Base-by-base conservation (phyloP, 2,329 filamentous ascomycete genomes). In the Emericellopsis cladophorae region DNA sequence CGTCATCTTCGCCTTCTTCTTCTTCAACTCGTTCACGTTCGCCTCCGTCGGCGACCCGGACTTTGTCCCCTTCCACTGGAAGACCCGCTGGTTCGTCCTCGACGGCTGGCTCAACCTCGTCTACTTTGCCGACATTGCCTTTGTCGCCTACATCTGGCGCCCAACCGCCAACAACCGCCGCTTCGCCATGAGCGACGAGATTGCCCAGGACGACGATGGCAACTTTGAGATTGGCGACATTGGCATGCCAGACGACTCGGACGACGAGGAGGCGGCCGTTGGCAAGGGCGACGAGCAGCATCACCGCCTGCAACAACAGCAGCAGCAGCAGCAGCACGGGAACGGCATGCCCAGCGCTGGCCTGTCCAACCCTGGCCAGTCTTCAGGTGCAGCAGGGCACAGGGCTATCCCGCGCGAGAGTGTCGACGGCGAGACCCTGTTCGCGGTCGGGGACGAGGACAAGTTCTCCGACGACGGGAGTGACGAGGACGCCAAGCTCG, bases 181-280 rank as follows among this genome's bases (percentile, higher is more conserved):
- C 43, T 98, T 98, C 54, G 92, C 92, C 46, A 98, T 98, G 92
- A 94, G 86, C 65, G 92, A 98, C 55, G 92, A 98, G 76, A 82
- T 98, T 55, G 90, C 92, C 3, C 92, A 96, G 74, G 92, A 98
- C 53, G 92, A 98, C 51, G 90, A 96, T 55, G 92, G 92, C 31
- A 76, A 70, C 36, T 98, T 98, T 58, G 92, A 96, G 57, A 93
- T 98, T 57, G 84, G 84, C 38, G 92, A 92, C 42, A 83, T 98
- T 46, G 87, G 86, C 40, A 84, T 86, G 39, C 74, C 75, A 4
- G 79, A 79, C 40, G 74, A 79, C 46, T 77, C 71, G 39, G 72
- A 76, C 42, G 65, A 76, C 16, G 75, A 81, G 52, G 72, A 78
- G 54, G 67, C 67, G 11, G 57, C 67, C 7, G 57, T 70, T 36